Evolutionary conservation across 2,329 filamentous ascomycete species (phyloP), one percentile per base, ranked within the genome.

Genomic region (Venturia effusa): DNA sequence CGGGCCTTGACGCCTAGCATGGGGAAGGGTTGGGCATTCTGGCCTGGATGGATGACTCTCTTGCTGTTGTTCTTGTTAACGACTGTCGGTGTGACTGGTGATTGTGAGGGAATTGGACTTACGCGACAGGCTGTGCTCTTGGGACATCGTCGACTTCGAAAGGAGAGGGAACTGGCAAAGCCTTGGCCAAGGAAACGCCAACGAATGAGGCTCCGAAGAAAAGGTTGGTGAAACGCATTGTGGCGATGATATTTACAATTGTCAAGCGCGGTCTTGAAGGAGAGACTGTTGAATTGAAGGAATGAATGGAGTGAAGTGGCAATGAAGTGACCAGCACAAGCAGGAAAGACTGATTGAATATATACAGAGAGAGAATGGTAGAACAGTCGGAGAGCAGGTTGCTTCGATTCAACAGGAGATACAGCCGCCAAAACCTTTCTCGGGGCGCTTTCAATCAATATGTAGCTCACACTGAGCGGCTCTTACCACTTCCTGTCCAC

Each of bases 361-460:
- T 54, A 30, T 57, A n/a, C 34, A 57, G 34, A 13, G 94, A 97
- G 72, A 89, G 85, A 62, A 96, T 90, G 0, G 82, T 94, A 27
- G 93, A 97, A 48, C 84, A 4, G 87, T 92, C 24, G 84, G 92
- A 68, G 84, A 87, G 66, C 92, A 97, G 74, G 81, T 97, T 22
- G 88, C 89, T 8, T 93, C 94, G 4, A 84, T 96, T 27, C 92
- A 97, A 64, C 94, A 99, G 74, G 81, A 99, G 3, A 80, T 99
- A 8, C 94, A 99, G 75, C 99, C 94, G 94, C 80, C 97, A 43
- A 94, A 99, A 74, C 97, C 92, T 74, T 97, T 57, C 51, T 17
- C 19, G 27, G 51, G 51, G 5, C 30, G 51, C 15, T n/a, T 13
- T 51, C 45, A 27, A 34, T 34, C 51, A 34, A 57, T 57, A 57